Conservation (phyloP, 176 grass and related monocot genomes). For the Bonia amplexicaulis region DNA sequence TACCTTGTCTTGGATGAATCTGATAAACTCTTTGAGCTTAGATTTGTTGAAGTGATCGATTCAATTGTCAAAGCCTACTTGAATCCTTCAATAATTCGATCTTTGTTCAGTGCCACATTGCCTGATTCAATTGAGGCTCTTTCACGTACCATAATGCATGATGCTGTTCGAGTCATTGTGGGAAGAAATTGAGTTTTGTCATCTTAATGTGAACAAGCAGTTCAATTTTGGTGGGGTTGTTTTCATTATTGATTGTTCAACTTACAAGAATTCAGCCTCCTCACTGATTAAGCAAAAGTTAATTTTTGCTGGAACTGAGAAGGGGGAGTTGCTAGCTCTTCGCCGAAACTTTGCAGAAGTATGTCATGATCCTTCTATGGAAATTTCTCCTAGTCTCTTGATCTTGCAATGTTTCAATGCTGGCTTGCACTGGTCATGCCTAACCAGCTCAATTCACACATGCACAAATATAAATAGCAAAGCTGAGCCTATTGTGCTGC, state of each 20-base stretch:
- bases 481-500: background rate
- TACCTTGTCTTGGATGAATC: slow-evolving; percentile 96
- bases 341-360: slow-evolving; percentile 85
- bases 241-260: slow-evolving; percentile 5
- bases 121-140: slow-evolving; percentile 83
- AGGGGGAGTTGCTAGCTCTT: slow-evolving; percentile 85
- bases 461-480: background rate
- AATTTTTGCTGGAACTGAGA: slow-evolving; percentile 90
- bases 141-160: slow-evolving; percentile 91
- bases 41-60: slow-evolving; percentile 88
- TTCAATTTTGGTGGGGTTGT: background rate
- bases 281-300: slow-evolving; percentile 90
- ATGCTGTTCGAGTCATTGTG: slow-evolving; percentile 82
- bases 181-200: slow-evolving; percentile 72
- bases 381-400: background rate
- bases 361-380: background rate
- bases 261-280: slow-evolving; percentile 75
- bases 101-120: slow-evolving; percentile 92
- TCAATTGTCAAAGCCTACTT: slow-evolving; percentile 79
- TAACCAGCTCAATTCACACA: background rate
- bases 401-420: background rate
- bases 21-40: slow-evolving; percentile 95
- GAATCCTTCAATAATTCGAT: slow-evolving; percentile 73
- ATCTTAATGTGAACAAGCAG: background rate
- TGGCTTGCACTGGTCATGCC: background rate